Evolutionary conservation across 2,329 filamentous ascomycete species (phyloP).

Genomic region (Dothistroma septosporum): DNA sequence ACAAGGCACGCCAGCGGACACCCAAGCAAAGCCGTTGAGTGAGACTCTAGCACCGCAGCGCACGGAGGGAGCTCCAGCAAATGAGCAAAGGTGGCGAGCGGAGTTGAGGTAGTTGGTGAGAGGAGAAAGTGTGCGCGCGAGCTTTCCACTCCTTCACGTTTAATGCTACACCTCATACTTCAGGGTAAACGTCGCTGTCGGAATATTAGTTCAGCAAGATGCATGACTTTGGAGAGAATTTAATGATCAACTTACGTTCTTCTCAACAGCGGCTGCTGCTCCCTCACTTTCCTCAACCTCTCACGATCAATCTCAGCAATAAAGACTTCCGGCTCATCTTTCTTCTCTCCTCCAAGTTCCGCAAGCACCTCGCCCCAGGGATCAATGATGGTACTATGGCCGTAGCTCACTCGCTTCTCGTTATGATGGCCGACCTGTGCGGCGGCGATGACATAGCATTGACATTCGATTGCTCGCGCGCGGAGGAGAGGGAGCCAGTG

Average conservation of each 20-base stretch:
- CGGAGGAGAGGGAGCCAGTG: slow-evolving; percentile 82
- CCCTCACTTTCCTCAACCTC: slow-evolving; percentile 37
- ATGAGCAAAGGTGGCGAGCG: neutral
- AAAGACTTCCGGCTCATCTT: slow-evolving; percentile 41
- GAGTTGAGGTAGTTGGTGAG: neutral
- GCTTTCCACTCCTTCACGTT: neutral
- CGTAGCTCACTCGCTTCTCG: slow-evolving; percentile 74
- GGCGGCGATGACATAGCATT: slow-evolving; percentile 80
- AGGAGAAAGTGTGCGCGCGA: neutral
- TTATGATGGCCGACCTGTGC: slow-evolving; percentile 75
- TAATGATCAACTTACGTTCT: slow-evolving; percentile 31
- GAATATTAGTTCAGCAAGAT: neutral
- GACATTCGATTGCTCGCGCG: slow-evolving; percentile 80
- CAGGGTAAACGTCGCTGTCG: slow-evolving; percentile 32
- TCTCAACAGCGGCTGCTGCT: slow-evolving; percentile 34
- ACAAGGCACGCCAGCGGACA: neutral
- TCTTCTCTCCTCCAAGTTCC: slow-evolving; percentile 53
- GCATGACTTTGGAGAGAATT: neutral
- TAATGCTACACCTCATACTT: slow-evolving; percentile 23
- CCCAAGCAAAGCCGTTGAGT: neutral
- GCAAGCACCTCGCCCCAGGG: slow-evolving; percentile 78
- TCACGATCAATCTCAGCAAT: slow-evolving; percentile 39
- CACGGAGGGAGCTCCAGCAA: neutral
- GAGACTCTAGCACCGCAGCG: neutral
- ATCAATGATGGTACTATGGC: slow-evolving; percentile 77